phyloP scores from a whole-genome alignment of 768 basidiomycete genomes.

The Brasilioporus rufonigricans region DNA sequence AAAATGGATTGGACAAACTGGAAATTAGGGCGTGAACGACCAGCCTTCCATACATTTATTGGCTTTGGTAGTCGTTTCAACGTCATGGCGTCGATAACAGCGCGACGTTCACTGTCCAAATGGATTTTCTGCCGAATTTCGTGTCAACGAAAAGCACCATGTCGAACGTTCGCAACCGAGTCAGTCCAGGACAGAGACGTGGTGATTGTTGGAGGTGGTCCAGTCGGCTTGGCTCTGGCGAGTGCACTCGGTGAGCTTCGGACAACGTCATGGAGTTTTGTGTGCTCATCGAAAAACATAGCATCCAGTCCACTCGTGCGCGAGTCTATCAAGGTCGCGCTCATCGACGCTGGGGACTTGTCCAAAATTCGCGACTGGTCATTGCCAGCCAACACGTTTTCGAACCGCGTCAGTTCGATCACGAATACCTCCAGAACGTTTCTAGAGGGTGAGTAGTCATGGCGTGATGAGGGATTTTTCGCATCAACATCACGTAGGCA shows the following conservation, averaged over 20 bases:
- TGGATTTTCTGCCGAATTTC: background rate
- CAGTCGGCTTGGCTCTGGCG: conserved; percentile 86
- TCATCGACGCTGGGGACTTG: conserved; percentile 83
- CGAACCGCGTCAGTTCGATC: conserved; percentile 85
- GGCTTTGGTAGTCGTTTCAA: background rate
- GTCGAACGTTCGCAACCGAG: conserved; percentile 19
- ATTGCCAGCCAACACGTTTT: conserved; percentile 52
- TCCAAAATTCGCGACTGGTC: conserved; percentile 67
- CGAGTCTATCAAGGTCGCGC: conserved; percentile 57
- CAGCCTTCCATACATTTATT: background rate
- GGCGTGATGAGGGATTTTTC: background rate
- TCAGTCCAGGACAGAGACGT: conserved; percentile 66
- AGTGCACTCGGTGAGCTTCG: conserved; percentile 69
- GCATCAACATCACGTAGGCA: conserved; percentile 44
- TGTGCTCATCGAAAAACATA: conserved; percentile 22
- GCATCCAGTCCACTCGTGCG: conserved; percentile 52
- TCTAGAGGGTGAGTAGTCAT: conserved; percentile 50
- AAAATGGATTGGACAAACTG: too few relatives aligned
- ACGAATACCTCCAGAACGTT: conserved; percentile 72
- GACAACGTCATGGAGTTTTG: background rate
- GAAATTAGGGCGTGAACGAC: background rate
- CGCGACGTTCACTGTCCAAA: conserved; percentile 7
- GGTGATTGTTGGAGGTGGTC: conserved; percentile 93
- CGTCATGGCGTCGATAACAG: conserved; percentile 9
- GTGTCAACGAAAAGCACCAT: conserved; percentile 1